Base-by-base conservation (phyloP, 192 early-diverging fungal species). In the Coemansia guatemalensis region DNA sequence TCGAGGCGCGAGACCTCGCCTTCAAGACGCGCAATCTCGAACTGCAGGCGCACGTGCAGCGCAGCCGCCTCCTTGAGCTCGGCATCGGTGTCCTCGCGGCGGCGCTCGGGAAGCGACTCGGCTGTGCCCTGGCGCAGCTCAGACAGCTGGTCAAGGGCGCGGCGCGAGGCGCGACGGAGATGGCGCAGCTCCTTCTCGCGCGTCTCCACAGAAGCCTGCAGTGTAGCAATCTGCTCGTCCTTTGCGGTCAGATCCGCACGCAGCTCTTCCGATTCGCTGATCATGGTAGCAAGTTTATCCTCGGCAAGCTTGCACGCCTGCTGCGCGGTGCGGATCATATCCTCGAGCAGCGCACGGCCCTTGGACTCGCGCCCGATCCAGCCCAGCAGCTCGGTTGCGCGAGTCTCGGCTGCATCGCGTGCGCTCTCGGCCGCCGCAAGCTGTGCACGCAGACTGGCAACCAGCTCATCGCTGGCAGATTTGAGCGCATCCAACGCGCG, bases 291-390 rank as follows among this genome's bases (percentile, higher is more conserved):
- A 0, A 81, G 50, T 66, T 72, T 68, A 14, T 71, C 69, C 48
- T 81, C 73, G 17, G 67, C 78, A 63, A 72, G 47, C 66, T 71
- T 81, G 73, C 78, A 75, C 47, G 78, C 78, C 62, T 81, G 72
- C 69, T 81, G 78, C 18, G 78, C 78, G 6, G 78, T 81, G 53
- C 73, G 57, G 44, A 81, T 75, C 78, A 81, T 81, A 59, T 74
- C 73, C 30, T 81, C 78, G n/a, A 81, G 78, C 59, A 72, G 58
- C 53, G 72, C 78, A 8, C 78, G 78, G 58, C 78, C 73, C 69
- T 81, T 81, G 58, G 78, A 81, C 69, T 81, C 78, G n/a, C 78
- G 73, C 6, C 78, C 73, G 30, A 81, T 81, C 78, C 78, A 81
- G 14, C 57, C 66, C 41, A 81, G 62, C n/a, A 81, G 78, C 64